These are phyloP conservation scores for Ceratocystis lukuohia DNA, from an alignment of 2,329 filamentous ascomycete species.

Conservation along the genomic window DNA sequence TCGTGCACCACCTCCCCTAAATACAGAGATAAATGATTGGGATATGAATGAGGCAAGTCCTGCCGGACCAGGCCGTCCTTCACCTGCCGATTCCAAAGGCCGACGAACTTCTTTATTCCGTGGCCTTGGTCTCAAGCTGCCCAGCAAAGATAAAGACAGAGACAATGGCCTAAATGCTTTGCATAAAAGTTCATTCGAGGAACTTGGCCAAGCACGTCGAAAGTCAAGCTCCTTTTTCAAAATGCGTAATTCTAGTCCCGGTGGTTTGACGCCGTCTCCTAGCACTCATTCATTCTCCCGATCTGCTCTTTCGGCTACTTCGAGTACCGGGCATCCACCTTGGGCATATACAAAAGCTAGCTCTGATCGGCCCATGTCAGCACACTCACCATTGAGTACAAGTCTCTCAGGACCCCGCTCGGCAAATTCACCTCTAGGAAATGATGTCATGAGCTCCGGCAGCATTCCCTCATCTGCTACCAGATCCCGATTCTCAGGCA, in stretches of 20 bases:
- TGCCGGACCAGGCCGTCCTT: background rate
- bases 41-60: background rate
- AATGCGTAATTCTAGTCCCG: slow-evolving; percentile 1
- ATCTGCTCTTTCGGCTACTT: background rate
- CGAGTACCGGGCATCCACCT: background rate
- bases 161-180: background rate
- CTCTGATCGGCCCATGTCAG: background rate
- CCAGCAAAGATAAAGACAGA: background rate
- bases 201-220: background rate
- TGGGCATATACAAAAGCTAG: background rate
- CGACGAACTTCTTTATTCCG: slow-evolving; percentile 6
- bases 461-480: slow-evolving; percentile 1
- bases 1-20: background rate
- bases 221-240: slow-evolving; percentile 11
- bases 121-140: slow-evolving; percentile 10
- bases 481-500: slow-evolving; percentile 14
- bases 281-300: background rate
- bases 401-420: slow-evolving; percentile 3
- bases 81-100: background rate
- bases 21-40: slow-evolving; percentile 1
- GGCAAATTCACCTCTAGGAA: slow-evolving; percentile 13
- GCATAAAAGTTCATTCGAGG: background rate
- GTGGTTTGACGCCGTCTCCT: background rate
- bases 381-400: background rate
- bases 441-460: slow-evolving; percentile 15